These are phyloP conservation scores for Diutina scorzettiae DNA, from an alignment of 1,139 yeast species.

Conservation along the genomic window DNA sequence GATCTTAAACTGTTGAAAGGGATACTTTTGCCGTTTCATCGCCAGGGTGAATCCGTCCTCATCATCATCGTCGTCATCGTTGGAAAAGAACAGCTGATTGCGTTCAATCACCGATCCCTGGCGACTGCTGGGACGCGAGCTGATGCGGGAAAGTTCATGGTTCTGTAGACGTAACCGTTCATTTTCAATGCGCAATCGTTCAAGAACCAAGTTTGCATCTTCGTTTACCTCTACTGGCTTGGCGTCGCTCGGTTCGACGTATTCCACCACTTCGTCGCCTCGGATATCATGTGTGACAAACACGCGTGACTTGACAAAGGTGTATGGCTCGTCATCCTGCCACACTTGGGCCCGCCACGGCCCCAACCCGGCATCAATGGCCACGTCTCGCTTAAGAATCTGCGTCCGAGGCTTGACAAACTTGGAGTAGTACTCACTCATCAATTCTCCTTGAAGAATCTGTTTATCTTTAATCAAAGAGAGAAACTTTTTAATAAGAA, in stretches of 20 bases:
- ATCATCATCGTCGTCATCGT: background rate
- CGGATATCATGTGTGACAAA: conserved; percentile 1
- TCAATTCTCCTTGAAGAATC: background rate
- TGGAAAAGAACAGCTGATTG: background rate
- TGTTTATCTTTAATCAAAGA: background rate
- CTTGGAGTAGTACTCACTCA: background rate
- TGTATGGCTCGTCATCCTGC: background rate
- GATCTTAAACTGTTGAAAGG: background rate
- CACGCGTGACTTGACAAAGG: background rate
- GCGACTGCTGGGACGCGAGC: background rate
- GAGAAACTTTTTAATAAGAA: background rate
- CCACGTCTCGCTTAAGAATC: conserved; percentile 1
- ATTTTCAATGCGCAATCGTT: background rate
- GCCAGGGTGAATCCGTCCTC: background rate
- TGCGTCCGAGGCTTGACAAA: conserved; percentile 2
- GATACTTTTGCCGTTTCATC: conserved; percentile 1
- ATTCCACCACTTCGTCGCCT: conserved; percentile 1
- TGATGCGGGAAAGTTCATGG: background rate
- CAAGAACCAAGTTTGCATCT: background rate
- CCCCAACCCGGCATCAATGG: conserved; percentile 5
- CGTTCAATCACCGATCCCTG: background rate
- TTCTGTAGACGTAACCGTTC: background rate
- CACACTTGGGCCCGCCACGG: conserved; percentile 1
- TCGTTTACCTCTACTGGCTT: background rate
- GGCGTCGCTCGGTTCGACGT: background rate